These are phyloP conservation scores for Colletotrichum eleusines DNA, from an alignment of 2,329 filamentous ascomycete species.

Conservation along the genomic window DNA sequence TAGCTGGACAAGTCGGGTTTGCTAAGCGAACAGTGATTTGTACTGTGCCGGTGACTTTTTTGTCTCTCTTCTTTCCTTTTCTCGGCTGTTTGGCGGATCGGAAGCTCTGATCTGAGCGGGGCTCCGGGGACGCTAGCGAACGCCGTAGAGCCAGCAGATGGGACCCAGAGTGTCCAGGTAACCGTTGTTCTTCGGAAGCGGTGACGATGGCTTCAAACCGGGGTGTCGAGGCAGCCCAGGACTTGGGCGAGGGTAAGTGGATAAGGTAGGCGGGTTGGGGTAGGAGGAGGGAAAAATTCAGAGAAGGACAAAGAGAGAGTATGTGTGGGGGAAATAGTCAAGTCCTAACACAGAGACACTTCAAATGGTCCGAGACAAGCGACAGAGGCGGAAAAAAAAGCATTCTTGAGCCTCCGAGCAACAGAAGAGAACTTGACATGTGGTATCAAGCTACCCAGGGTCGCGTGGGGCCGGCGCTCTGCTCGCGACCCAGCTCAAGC, in stretches of 20 bases:
- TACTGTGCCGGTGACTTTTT: not conserved
- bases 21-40: not conserved
- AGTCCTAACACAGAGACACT: not conserved
- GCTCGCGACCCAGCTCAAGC: slow-evolving; percentile 14
- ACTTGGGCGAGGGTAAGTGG: slow-evolving; percentile 13
- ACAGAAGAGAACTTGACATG: slow-evolving; percentile 29
- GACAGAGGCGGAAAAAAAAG: too few species aligned
- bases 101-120: slow-evolving; percentile 23
- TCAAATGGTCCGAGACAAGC: slow-evolving; percentile 14
- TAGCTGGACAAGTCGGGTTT: not conserved
- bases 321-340: not conserved
- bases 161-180: slow-evolving; percentile 13
- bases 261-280: not conserved
- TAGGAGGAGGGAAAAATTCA: not conserved
- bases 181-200: slow-evolving; percentile 10
- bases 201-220: slow-evolving; percentile 39
- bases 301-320: not conserved
- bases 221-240: slow-evolving; percentile 3
- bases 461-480: slow-evolving; percentile 31
- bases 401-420: not conserved
- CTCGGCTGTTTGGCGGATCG: slow-evolving; percentile 28
- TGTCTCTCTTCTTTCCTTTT: not conserved
- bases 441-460: slow-evolving; percentile 18
- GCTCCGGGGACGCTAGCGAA: slow-evolving; percentile 20
- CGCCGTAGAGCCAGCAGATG: slow-evolving; percentile 31